phyloP scores from a whole-genome alignment of 2,329 filamentous ascomycete species.

The Epichloe baconii region DNA sequence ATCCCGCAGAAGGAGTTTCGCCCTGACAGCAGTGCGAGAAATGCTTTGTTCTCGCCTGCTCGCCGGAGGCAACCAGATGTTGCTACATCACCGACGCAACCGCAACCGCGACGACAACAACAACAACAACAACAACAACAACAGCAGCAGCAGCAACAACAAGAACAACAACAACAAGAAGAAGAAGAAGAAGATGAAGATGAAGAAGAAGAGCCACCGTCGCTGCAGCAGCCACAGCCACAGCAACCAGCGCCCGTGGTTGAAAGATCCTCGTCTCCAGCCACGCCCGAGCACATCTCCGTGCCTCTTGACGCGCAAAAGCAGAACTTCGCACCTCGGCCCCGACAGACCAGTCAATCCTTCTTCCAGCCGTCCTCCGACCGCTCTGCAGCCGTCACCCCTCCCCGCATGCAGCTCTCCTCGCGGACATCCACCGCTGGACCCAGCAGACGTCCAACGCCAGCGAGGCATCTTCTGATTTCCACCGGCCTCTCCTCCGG shows the following conservation, averaged over 20 bases:
- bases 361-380: constrained; percentile 26
- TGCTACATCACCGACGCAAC: not conserved
- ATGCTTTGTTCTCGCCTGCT: constrained; percentile 24
- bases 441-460: constrained; percentile 26
- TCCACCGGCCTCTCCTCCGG: constrained; percentile 26
- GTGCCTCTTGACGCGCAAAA: constrained; percentile 31
- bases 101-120: not conserved
- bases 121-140: not conserved
- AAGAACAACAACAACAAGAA: rapidly evolving
- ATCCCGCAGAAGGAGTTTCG: constrained; percentile 19
- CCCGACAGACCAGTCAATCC: constrained; percentile 19
- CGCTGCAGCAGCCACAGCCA: not conserved
- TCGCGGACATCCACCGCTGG: constrained; percentile 29
- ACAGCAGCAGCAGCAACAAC: not conserved
- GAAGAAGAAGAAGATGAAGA: no score
- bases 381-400: constrained; percentile 17
- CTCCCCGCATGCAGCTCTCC: constrained; percentile 29
- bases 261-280: constrained; percentile 11
- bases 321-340: constrained; percentile 34
- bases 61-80: not conserved
- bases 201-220: not conserved
- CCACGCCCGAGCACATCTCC: constrained; percentile 19
- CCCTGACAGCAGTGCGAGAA: constrained; percentile 18
- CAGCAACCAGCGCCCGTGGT: not conserved
- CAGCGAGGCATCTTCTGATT: constrained; percentile 24